Percentiles rank a stretch among this genome's conserved stretches.
Evolutionary conservation across 2,329 filamentous ascomycete species (phyloP).

Genomic region (Diplocarpon mali): DNA sequence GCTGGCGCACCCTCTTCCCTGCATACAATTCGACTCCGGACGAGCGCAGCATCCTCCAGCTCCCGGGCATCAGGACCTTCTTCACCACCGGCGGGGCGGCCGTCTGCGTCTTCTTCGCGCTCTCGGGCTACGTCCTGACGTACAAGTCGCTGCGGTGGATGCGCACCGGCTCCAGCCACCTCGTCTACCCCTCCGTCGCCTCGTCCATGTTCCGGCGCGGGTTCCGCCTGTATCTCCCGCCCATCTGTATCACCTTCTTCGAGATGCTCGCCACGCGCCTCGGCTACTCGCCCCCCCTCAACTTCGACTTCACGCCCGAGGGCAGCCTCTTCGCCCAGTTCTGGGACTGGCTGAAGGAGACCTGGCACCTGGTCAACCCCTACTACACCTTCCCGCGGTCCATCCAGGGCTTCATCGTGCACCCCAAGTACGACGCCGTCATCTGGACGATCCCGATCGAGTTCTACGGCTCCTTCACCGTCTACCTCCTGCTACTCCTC

Average conservation of each 20-base stretch:
- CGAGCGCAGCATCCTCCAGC: constrained; percentile 29
- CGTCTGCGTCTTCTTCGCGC: constrained; percentile 38
- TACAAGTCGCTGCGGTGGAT: constrained; percentile 32
- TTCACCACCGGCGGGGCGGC: constrained; percentile 34
- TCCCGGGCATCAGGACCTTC: constrained; percentile 33
- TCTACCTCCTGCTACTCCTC: constrained; percentile 15
- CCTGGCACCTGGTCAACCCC: constrained; percentile 16
- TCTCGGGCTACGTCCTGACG: constrained; percentile 37
- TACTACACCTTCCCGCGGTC: constrained; percentile 11
- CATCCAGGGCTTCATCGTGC: constrained; percentile 12
- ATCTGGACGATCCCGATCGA: constrained; percentile 40
- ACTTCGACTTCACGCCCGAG: constrained; percentile 27
- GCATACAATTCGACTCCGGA: constrained; percentile 26
- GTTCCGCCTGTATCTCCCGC: constrained; percentile 35
- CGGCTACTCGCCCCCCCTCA: constrained; percentile 23
- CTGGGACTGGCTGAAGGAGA: constrained; percentile 18
- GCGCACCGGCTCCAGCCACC: constrained; percentile 27
- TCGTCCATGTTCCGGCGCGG: constrained; percentile 36
- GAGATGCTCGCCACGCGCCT: constrained; percentile 21
- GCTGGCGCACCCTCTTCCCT: constrained; percentile 15
- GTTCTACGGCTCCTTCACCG: constrained; percentile 33
- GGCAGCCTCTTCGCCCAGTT: constrained; percentile 11
- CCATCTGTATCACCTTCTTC: constrained; percentile 31
- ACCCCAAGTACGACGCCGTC: constrained; percentile 32
- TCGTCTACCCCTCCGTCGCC: constrained; percentile 30